These are phyloP conservation scores for Aspergillus versicolor DNA, from an alignment of 2,329 filamentous ascomycete species.

Conservation along the genomic window DNA sequence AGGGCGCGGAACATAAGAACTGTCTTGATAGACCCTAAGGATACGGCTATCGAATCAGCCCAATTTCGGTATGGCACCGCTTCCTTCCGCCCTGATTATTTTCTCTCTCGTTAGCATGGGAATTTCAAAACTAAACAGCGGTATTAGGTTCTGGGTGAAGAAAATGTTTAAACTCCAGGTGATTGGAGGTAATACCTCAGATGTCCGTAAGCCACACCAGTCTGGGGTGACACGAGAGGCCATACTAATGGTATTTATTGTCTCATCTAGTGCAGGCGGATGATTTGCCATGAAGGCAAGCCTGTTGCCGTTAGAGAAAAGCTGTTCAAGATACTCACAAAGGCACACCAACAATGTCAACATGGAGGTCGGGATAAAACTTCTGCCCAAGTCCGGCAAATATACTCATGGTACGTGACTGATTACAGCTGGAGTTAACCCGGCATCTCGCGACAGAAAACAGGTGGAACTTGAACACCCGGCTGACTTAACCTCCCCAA, in stretches of 20 bases:
- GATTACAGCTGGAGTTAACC: not conserved
- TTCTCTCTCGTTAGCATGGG: not conserved
- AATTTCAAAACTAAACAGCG: not conserved
- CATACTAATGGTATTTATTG: slow-evolving; percentile 4
- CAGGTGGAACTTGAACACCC: not conserved
- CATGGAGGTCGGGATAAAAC: slow-evolving; percentile 55
- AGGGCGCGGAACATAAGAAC: slow-evolving; percentile 49
- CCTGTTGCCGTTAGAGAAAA: slow-evolving; percentile 55
- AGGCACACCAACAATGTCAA: slow-evolving; percentile 51
- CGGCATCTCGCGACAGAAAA: not conserved
- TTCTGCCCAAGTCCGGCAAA: slow-evolving; percentile 50
- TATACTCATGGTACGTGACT: slow-evolving; percentile 50
- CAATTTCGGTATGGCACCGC: slow-evolving; percentile 46
- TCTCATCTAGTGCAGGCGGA: slow-evolving; percentile 34
- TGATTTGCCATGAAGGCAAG: slow-evolving; percentile 53
- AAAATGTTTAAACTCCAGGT: slow-evolving; percentile 53
- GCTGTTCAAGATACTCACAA: slow-evolving; percentile 52
- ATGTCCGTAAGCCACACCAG: slow-evolving; percentile 32
- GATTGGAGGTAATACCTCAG: slow-evolving; percentile 36
- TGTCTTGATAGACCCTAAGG: slow-evolving; percentile 50
- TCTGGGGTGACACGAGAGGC: not conserved
- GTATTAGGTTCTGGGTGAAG: slow-evolving; percentile 51
- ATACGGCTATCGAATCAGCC: slow-evolving; percentile 51
- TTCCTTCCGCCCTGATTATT: not conserved
- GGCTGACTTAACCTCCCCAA: not conserved